Percentiles rank a stretch among this genome's conserved stretches.
Conservation (phyloP, 768 basidiomycete genomes). For the Harrya chromipes region DNA sequence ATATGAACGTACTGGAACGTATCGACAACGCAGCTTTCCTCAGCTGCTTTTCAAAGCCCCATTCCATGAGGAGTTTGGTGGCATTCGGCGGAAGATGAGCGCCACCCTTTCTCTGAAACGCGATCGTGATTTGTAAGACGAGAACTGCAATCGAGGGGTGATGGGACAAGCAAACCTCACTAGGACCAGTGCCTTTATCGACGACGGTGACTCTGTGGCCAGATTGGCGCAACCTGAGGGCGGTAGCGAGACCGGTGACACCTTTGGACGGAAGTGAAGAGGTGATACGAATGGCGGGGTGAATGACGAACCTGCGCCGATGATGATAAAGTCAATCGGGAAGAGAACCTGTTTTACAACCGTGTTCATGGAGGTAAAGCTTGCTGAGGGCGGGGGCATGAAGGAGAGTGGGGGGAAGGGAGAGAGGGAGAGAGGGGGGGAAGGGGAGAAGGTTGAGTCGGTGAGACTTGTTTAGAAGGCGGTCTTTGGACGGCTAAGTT, state of each 20-base stretch:
- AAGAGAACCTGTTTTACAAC: slow-evolving; percentile 23
- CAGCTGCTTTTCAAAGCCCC: slow-evolving; percentile 51
- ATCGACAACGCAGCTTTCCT: slow-evolving; percentile 30
- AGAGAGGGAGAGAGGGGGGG: too few relatives aligned
- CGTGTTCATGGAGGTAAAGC: slow-evolving; percentile 9
- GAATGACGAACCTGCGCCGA: slow-evolving; percentile 27
- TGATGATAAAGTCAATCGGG: slow-evolving; percentile 30
- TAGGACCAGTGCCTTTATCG: slow-evolving; percentile 47
- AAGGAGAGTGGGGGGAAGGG: too few relatives aligned
- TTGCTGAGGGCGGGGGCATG: background rate
- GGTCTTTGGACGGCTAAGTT: slow-evolving; percentile 21
- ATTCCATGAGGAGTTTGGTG: slow-evolving; percentile 53
- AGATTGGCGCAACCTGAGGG: slow-evolving; percentile 52
- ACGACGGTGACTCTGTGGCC: slow-evolving; percentile 61
- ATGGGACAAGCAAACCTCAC: slow-evolving; percentile 30
- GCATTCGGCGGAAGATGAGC: slow-evolving; percentile 57
- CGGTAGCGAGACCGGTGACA: slow-evolving; percentile 55
- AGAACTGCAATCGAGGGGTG: background rate
- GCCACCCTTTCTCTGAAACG: slow-evolving; percentile 36
- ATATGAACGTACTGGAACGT: slow-evolving; percentile 24
- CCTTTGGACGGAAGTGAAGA: slow-evolving; percentile 17
- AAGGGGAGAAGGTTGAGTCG: too few relatives aligned
- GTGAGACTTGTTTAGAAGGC: background rate
- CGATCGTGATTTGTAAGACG: background rate
- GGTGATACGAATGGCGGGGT: background rate